phyloP scores from a whole-genome alignment of 306 rosid genomes.

The Gynostemma pentaphyllum region DNA sequence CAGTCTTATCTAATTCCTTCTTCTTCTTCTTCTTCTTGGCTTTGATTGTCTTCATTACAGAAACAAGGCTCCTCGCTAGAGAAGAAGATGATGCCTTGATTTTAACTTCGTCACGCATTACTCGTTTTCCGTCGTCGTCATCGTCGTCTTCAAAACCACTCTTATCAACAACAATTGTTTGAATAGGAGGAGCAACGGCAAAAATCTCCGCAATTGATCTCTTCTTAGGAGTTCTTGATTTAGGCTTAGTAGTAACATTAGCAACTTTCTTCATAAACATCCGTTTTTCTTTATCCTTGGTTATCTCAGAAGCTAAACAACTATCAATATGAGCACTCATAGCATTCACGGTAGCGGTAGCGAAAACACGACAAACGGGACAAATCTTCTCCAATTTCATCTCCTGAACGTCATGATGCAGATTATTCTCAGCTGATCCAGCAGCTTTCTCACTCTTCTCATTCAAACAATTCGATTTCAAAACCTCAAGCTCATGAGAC shows the following conservation, averaged over 20 bases:
- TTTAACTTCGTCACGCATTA: neutral
- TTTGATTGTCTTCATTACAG: conserved; percentile 13
- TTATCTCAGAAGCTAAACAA: conserved; percentile 42
- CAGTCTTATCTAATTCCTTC: conserved; percentile 27
- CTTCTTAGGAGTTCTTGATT: conserved; percentile 56
- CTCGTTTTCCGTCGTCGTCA: conserved; percentile 14
- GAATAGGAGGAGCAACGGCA: conserved; percentile 67
- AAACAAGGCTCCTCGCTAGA: conserved; percentile 9
- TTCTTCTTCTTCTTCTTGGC: conserved; percentile 28
- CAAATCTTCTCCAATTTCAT: conserved; percentile 50
- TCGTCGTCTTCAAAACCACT: conserved; percentile 11
- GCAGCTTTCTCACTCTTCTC: too few species aligned
- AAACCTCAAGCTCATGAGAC: conserved; percentile 42
- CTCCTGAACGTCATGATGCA: neutral
- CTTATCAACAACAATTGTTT: conserved; percentile 10
- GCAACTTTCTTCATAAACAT: conserved; percentile 18
- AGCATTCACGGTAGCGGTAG: conserved; percentile 41
- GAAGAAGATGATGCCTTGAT: conserved; percentile 3
- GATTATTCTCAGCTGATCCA: conserved; percentile 3
- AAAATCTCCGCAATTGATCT: conserved; percentile 84
- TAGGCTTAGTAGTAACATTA: too few species aligned
- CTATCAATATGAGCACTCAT: conserved; percentile 56
- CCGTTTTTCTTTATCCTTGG: conserved; percentile 28
- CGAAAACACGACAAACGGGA: conserved; percentile 56
- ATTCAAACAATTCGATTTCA: conserved; percentile 29